Evolutionary conservation across 2,329 filamentous ascomycete species (phyloP).

Genomic region (Tolypocladium tundrense): DNA sequence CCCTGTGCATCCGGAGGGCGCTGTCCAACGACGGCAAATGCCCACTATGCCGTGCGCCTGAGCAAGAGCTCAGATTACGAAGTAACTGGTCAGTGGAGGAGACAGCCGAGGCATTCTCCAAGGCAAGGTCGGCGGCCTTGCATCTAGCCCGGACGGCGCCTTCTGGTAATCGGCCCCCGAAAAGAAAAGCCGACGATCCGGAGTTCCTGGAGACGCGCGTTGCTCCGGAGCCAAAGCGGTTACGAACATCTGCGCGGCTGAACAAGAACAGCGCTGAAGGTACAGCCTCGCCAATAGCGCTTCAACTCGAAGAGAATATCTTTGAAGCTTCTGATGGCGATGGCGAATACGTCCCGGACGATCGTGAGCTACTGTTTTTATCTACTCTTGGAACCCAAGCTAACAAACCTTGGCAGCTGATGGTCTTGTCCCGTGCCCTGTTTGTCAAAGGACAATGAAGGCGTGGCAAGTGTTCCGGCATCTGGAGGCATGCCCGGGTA

Average conservation of each 20-base stretch:
- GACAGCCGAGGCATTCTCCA: constrained; percentile 67
- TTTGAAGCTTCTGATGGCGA: constrained; percentile 16
- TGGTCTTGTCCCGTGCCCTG: constrained; percentile 73
- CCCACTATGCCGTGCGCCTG: constrained; percentile 66
- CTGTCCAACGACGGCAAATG: constrained; percentile 78
- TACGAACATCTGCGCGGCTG: constrained; percentile 41
- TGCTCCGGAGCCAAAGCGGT: constrained; percentile 31
- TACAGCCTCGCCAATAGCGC: constrained; percentile 4
- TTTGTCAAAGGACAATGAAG: constrained; percentile 74
- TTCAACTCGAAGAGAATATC: constrained; percentile 10
- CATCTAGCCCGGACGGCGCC: constrained; percentile 43
- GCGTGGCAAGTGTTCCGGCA: constrained; percentile 68
- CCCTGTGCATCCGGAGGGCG: constrained; percentile 82
- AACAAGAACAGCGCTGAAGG: constrained; percentile 31
- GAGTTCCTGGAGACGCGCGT: constrained; percentile 15
- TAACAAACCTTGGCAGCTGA: constrained; percentile 37
- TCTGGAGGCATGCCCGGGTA: constrained; percentile 53
- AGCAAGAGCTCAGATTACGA: constrained; percentile 77
- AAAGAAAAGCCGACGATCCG: constrained; percentile 38
- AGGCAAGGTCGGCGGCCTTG: constrained; percentile 52
- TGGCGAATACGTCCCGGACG: constrained; percentile 20
- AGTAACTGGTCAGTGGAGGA: constrained; percentile 82
- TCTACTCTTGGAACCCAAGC: neutral
- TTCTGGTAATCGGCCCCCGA: constrained; percentile 23
- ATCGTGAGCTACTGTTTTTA: constrained; percentile 9